Evolutionary conservation across 1,284 basidiomycete species (phyloP).

Genomic region (Trametes sp.): DNA sequence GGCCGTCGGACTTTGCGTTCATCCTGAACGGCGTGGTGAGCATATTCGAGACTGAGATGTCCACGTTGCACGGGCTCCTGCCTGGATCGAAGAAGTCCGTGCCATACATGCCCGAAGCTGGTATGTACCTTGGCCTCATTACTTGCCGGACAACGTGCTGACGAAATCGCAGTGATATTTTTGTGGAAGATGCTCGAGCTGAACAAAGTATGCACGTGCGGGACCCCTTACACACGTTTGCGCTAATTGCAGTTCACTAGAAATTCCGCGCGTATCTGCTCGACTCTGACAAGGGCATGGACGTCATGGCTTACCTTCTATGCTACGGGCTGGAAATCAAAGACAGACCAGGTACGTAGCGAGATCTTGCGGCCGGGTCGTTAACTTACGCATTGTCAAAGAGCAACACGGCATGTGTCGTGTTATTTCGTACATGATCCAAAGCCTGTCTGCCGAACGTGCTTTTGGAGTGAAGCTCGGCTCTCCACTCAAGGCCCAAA

Average conservation of each 20-base stretch:
- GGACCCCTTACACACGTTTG: no score
- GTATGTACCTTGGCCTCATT: slow-evolving; percentile 52
- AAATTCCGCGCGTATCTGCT: slow-evolving; percentile 87
- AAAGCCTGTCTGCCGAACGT: slow-evolving; percentile 87
- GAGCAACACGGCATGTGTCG: slow-evolving; percentile 93
- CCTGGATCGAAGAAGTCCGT: slow-evolving; percentile 85
- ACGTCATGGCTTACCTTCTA: slow-evolving; percentile 80
- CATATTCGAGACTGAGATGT: slow-evolving; percentile 79
- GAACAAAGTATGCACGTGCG: slow-evolving; percentile 73
- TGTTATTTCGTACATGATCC: slow-evolving; percentile 90
- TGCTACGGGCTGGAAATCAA: slow-evolving; percentile 87
- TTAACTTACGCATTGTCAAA: no score
- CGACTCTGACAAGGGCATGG: slow-evolving; percentile 80
- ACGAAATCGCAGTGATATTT: slow-evolving; percentile 67
- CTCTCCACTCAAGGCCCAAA: slow-evolving; percentile 64
- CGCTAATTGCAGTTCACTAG: slow-evolving; percentile 46
- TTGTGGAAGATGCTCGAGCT: slow-evolving; percentile 92
- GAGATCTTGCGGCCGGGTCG: no score
- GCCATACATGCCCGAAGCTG: slow-evolving; percentile 82
- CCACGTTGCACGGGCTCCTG: slow-evolving; percentile 75
- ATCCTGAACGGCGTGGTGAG: slow-evolving; percentile 76
- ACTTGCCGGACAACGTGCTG: slow-evolving; percentile 7
- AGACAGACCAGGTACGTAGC: slow-evolving; percentile 87
- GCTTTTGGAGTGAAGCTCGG: slow-evolving; percentile 76
- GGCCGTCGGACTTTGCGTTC: slow-evolving; percentile 87